Base-by-base conservation (phyloP, 1,284 basidiomycete species). In the Heterobasidion parviporum region DNA sequence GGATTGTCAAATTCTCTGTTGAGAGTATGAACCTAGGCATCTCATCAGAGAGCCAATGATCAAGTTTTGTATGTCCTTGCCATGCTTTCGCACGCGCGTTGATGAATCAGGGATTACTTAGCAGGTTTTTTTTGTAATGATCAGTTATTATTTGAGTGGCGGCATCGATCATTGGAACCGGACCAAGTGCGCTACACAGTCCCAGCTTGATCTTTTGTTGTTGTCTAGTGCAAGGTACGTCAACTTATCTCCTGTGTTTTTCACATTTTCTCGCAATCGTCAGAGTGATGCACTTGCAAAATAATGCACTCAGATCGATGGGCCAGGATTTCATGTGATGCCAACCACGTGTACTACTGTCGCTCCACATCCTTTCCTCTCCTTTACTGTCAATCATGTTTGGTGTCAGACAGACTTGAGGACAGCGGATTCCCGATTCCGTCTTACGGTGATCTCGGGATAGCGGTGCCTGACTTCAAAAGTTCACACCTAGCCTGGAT, bases 1-100 rank as follows among this genome's bases (percentile, higher is more conserved):
- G 68, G 60, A 72, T 67, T 36, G 65, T 76, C 16, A 64, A 66
- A 50, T 72, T 75, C 46, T 67, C 63, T 10, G 67, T 69, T 38
- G 59, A 54, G 26, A 38, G 41, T 6, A 54, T 54, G 53, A 33
- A 16, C 14, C 6, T 54, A 1, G 16, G 38, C 38, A 41, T n/a
- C 12, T 41, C 38, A n/a, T 10, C 38, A 41, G 38, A 41, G 38
- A 41, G 7, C n/a, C 12, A 41, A n/a, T 41, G 8, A 41, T 8
- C 7, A n/a, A 12, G 38, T 41, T 41, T 41, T 41, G 38, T 41
- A 12, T 41, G 38, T 41, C n/a, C 7, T 41, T n/a, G 5, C 38
- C n/a, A n/a, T n/a, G 38, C 4, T 41, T 8, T 6, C n/a, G 38
- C 10, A 41, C 38, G 38, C 38, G 38, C 38, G 38, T n/a, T 41